Percentiles rank a stretch among this genome's conserved stretches.
Evolutionary conservation across 805 yeast species (phyloP).

Genomic region (Jamesozyma hellenica): DNA sequence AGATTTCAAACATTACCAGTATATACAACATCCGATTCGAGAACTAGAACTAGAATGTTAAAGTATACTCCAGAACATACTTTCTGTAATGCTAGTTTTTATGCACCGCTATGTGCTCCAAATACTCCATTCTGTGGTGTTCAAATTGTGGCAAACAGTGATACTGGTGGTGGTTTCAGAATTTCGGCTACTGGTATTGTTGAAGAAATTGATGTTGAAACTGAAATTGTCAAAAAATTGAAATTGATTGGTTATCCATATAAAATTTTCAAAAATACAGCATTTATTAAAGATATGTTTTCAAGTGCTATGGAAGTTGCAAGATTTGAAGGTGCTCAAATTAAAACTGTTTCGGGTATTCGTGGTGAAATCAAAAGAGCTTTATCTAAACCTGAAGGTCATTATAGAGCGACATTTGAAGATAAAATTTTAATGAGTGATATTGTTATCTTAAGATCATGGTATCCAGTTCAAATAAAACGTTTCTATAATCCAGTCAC

Average conservation of each 20-base stretch:
- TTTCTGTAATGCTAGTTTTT: constrained; percentile 88
- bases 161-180: constrained; percentile 83
- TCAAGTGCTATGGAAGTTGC: constrained; percentile 88
- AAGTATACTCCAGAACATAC: constrained; percentile 98
- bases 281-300: constrained; percentile 96
- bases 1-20: constrained; percentile 94
- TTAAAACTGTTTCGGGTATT: constrained; percentile 93
- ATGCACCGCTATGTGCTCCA: constrained; percentile 95
- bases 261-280: constrained; percentile 90
- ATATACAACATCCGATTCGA: constrained; percentile 91
- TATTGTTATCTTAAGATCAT: constrained; percentile 79
- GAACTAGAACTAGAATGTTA: constrained; percentile 96
- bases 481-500: constrained; percentile 94
- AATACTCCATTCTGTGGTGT: constrained; percentile 96
- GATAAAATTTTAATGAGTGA: constrained; percentile 89
- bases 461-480: constrained; percentile 92
- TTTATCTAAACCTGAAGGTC: constrained; percentile 86
- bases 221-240: constrained; percentile 90
- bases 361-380: constrained; percentile 97
- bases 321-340: constrained; percentile 94
- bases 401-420: constrained; percentile 92
- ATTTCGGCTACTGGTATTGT: constrained; percentile 96
- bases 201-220: constrained; percentile 78
- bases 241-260: constrained; percentile 92
- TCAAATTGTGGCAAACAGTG: constrained; percentile 72